Conservation (phyloP, 345 rosid genomes). For the Streptanthus diversifolius region DNA sequence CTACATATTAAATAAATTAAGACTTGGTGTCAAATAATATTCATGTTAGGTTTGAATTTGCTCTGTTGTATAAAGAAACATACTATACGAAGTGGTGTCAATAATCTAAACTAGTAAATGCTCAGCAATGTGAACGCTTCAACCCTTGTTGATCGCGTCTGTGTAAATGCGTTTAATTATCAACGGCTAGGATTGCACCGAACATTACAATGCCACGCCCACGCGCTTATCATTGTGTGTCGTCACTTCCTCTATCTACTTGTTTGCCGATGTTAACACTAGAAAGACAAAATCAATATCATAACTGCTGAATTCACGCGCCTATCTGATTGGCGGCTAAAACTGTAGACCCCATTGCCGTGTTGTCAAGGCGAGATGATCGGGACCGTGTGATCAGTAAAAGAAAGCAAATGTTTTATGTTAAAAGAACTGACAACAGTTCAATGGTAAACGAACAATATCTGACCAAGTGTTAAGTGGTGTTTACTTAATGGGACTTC, state of each 20-base stretch:
- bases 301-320: neutral
- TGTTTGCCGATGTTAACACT: neutral
- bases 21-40: slow-evolving; percentile 7
- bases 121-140: slow-evolving; percentile 2
- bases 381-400: neutral
- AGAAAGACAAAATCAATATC: neutral
- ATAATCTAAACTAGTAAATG: neutral
- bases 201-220: neutral
- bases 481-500: neutral
- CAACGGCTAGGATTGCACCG: slow-evolving; percentile 8
- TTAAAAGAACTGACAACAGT: neutral
- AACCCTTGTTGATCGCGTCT: slow-evolving; percentile 8
- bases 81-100: neutral
- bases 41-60: slow-evolving; percentile 16
- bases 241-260: slow-evolving; percentile 2
- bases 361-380: slow-evolving; percentile 23
- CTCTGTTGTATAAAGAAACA: neutral
- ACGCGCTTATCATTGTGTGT: neutral
- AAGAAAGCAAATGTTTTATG: neutral
- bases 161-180: neutral
- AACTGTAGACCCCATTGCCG: neutral
- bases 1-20: neutral
- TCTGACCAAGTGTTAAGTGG: neutral
- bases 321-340: neutral
- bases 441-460: neutral